phyloP scores from a whole-genome alignment of 495 filamentous ascomycete genomes.

The Podospora fimiseda region DNA sequence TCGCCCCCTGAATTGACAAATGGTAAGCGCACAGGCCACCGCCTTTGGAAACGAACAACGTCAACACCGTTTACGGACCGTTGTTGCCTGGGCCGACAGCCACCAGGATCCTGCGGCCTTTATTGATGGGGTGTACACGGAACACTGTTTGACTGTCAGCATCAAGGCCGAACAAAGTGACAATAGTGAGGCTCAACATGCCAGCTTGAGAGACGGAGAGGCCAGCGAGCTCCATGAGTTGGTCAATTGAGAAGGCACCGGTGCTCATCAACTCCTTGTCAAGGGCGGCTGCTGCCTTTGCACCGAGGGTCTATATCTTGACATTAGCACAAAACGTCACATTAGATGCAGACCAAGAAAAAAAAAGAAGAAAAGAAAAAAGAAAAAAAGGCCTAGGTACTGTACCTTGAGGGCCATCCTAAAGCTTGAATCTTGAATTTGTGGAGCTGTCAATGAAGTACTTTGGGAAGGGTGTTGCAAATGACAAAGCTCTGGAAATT shows the following conservation, averaged over 20 bases:
- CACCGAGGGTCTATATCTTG: constrained; percentile 63
- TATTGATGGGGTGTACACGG: constrained; percentile 67
- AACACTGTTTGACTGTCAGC: constrained; percentile 52
- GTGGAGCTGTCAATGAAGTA: constrained; percentile 15
- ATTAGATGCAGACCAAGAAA: no score
- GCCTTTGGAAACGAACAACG: constrained; percentile 10
- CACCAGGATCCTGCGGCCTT: constrained; percentile 71
- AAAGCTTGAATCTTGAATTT: no score
- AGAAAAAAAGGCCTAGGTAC: no score
- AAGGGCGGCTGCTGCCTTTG: constrained; percentile 79
- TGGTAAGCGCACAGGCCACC: constrained; percentile 23
- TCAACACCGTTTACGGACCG: constrained; percentile 45
- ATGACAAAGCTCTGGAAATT: no score
- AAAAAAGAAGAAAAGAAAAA: no score
- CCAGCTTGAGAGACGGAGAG: constrained; percentile 90
- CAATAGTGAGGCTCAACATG: no score
- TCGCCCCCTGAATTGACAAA: constrained; percentile 60
- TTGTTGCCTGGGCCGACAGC: constrained; percentile 95
- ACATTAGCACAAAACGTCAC: no score
- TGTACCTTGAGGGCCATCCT: no score
- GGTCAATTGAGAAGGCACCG: constrained; percentile 90
- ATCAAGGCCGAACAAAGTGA: no score
- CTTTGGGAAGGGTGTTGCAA: neutral
- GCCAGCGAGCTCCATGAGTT: constrained; percentile 95
- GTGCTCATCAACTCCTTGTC: constrained; percentile 92